Evolutionary conservation across 352 stramenopile genomes (phyloP).

Genomic region (Pythium diclinum): DNA sequence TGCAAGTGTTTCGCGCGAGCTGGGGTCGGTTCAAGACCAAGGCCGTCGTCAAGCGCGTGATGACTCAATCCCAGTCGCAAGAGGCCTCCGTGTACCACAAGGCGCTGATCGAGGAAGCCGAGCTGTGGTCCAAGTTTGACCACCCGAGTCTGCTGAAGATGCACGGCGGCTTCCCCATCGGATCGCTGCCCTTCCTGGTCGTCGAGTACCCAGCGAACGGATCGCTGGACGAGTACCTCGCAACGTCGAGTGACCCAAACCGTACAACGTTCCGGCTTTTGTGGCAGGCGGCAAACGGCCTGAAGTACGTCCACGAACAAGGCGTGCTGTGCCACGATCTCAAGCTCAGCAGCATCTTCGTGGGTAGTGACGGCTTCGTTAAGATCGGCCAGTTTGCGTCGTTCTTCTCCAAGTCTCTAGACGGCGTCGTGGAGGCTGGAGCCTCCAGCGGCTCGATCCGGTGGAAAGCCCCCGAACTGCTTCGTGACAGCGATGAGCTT

Average conservation of each 20-base stretch:
- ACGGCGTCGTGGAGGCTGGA: neutral
- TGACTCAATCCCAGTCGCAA: conserved; percentile 10
- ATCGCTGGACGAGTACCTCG: conserved; percentile 57
- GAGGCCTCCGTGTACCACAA: conserved; percentile 17
- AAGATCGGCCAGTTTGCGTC: conserved; percentile 49
- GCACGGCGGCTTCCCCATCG: conserved; percentile 50
- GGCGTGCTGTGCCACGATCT: conserved; percentile 49
- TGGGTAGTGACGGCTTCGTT: conserved; percentile 54
- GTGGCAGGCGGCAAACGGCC: conserved; percentile 40
- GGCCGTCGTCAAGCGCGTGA: conserved; percentile 42
- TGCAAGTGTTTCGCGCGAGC: conserved; percentile 17
- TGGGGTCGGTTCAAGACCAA: conserved; percentile 29
- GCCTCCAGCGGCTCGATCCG: conserved; percentile 32
- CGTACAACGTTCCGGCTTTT: conserved; percentile 42
- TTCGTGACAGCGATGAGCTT: conserved; percentile 9
- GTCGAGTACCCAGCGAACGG: conserved; percentile 45
- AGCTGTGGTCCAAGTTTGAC: conserved; percentile 38
- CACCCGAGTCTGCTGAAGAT: conserved; percentile 57
- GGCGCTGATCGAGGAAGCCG: conserved; percentile 38
- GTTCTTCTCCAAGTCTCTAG: conserved; percentile 26
- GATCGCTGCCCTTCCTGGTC: conserved; percentile 43
- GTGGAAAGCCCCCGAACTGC: conserved; percentile 56
- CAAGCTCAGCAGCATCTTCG: conserved; percentile 39
- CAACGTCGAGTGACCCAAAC: conserved; percentile 37
- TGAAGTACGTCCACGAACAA: conserved; percentile 56